Evolutionary conservation across 805 yeast genomes (phyloP).

Genomic region (Candida chilensis): DNA sequence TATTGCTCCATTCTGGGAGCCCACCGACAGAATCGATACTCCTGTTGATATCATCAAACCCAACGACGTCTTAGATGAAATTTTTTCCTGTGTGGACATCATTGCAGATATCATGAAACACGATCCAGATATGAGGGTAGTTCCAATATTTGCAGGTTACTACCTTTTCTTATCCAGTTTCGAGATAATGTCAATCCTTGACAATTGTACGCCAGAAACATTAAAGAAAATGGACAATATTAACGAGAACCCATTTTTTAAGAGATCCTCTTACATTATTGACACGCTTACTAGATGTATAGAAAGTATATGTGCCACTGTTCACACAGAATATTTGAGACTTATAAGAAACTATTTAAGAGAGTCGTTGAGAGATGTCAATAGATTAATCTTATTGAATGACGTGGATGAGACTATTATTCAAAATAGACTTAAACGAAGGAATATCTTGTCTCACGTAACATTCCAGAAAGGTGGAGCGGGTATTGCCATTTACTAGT

Average conservation of each 20-base stretch:
- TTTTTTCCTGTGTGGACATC: neutral
- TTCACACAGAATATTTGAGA: neutral
- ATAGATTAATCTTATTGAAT: constrained; percentile 3
- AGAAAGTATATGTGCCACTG: neutral
- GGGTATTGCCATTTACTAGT: constrained; percentile 1
- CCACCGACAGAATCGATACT: neutral
- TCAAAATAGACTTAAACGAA: constrained; percentile 1
- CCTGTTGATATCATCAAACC: neutral
- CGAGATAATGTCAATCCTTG: constrained; percentile 3
- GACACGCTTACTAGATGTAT: neutral
- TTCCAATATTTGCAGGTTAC: no score
- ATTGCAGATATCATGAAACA: neutral
- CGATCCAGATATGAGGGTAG: constrained; percentile 1
- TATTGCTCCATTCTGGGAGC: neutral
- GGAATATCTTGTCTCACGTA: constrained; percentile 1
- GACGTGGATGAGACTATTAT: constrained; percentile 1
- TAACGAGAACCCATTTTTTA: neutral
- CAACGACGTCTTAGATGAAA: neutral
- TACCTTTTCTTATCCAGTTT: constrained; percentile 4
- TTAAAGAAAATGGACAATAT: neutral
- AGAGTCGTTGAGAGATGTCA: constrained; percentile 4
- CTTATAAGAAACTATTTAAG: constrained; percentile 1
- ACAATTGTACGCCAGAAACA: constrained; percentile 1
- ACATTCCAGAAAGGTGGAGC: constrained; percentile 1
- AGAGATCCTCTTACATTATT: neutral